Conservation (phyloP, 768 basidiomycete species). For the Phylloporus arenicola region DNA sequence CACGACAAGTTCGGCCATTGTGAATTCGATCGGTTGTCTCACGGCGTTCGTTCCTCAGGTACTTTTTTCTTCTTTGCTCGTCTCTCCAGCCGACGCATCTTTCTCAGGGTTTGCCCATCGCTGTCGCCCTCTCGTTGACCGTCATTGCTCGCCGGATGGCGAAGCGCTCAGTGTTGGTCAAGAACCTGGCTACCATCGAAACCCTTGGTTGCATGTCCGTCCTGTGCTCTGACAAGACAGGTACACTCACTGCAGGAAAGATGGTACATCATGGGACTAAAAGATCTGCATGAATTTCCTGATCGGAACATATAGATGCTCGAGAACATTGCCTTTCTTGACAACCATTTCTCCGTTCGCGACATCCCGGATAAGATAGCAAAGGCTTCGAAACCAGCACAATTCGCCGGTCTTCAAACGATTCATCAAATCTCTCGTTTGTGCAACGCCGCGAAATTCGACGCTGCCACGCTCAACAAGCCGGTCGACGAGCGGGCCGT, state of each 20-base stretch:
- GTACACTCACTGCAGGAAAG: constrained; percentile 44
- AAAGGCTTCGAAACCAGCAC: constrained; percentile 9
- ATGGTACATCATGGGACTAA: constrained; percentile 41
- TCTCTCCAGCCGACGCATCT: background rate
- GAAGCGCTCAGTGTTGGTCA: constrained; percentile 33
- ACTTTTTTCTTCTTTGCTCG: background rate
- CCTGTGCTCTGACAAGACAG: constrained; percentile 53
- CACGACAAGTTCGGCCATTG: constrained; percentile 31
- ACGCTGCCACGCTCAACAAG: constrained; percentile 22
- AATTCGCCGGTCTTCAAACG: constrained; percentile 15
- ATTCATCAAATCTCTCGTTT: constrained; percentile 41
- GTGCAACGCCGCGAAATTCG: constrained; percentile 55
- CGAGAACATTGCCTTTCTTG: constrained; percentile 35
- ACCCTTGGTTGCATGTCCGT: constrained; percentile 49
- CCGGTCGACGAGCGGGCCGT: constrained; percentile 31
- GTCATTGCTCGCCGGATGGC: background rate
- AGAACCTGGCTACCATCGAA: constrained; percentile 50
- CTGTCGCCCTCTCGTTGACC: constrained; percentile 45
- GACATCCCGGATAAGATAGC: constrained; percentile 24
- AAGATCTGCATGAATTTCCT: background rate
- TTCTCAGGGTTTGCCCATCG: constrained; percentile 34
- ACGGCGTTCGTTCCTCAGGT: constrained; percentile 41
- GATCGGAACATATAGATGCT: constrained; percentile 27
- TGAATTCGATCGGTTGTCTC: constrained; percentile 36
- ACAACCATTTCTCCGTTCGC: constrained; percentile 16